These are phyloP conservation scores for Trifolium subterraneum DNA, from an alignment of 306 rosid genomes.

Conservation along the genomic window DNA sequence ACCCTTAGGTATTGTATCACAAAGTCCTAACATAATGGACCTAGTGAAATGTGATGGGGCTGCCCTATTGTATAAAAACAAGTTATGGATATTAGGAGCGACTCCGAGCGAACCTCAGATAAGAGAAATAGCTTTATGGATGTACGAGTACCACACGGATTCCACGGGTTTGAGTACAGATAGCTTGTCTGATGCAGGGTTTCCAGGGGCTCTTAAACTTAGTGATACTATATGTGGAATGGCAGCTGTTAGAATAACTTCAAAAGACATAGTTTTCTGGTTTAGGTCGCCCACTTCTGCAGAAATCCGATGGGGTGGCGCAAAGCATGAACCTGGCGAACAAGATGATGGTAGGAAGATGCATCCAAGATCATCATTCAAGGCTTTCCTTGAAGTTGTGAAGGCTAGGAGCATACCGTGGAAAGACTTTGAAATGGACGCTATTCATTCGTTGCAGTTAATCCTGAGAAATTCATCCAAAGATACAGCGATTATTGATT, in stretches of 20 bases:
- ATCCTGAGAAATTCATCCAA: conserved; percentile 85
- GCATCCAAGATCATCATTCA: conserved; percentile 98
- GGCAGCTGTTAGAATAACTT: conserved; percentile 89
- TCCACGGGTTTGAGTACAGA: conserved; percentile 97
- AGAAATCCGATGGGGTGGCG: conserved; percentile 96
- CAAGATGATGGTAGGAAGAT: conserved; percentile 76
- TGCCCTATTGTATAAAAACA: conserved; percentile 70
- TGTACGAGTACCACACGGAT: conserved; percentile 75
- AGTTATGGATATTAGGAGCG: conserved; percentile 79
- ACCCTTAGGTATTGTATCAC: conserved; percentile 87
- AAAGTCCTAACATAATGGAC: conserved; percentile 93
- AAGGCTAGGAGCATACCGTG: conserved; percentile 81
- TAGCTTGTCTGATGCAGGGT: conserved; percentile 92
- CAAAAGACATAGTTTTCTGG: conserved; percentile 82
- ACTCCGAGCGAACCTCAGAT: conserved; percentile 79
- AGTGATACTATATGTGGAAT: conserved; percentile 84
- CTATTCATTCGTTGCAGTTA: conserved; percentile 96
- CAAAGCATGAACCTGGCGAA: conserved; percentile 86
- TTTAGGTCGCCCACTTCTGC: conserved; percentile 87
- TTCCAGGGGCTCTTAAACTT: conserved; percentile 70
- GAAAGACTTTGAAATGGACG: conserved; percentile 98
- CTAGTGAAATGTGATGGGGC: conserved; percentile 98
- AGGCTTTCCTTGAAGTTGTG: conserved; percentile 96
- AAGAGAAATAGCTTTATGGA: conserved; percentile 74
- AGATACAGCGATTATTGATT: conserved; percentile 49